Base-by-base conservation (phyloP, 257 asterid genomes). In the Cordia subcordata region DNA sequence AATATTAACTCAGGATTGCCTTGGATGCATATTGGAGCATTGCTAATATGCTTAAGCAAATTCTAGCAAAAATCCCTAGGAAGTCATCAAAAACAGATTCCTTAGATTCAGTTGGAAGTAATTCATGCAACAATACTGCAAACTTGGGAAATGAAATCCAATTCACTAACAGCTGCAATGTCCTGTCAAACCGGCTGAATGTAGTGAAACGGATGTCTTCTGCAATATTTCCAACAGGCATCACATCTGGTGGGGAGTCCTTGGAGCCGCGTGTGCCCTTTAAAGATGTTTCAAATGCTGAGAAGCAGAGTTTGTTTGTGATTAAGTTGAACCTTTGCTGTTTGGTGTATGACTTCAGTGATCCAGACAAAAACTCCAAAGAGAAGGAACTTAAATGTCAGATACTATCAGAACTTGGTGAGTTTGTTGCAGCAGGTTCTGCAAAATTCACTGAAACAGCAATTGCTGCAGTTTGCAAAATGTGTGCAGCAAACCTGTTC, bases 31-130 rank as follows among this genome's bases (percentile, higher is more conserved):
- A 23, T 63, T 70, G 60, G 57, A 65, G 74, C 60, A 47, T 51
- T 65, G 80, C 72, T 64, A 73, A 68, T 73, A 77, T 77, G 83
- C 77, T 77, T 66, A 77, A 77, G 72, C 77, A 77, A 77, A 70
- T 77, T 60, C 58, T 77, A 70, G 83, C 83, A 33, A 77, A 77
- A 64, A 73, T 77, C 69, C 83, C 83, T 17, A 61, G 76, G 77
- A 77, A 73, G 67, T 67, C 77, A 17, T 54, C 74, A 13, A 77
- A 77, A 67, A 57, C 72, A 22, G 77, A 73, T 67, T 45, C 77
- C 8, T n/a, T 69, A 19, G 69, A 70, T 67, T 53, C 79, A 47
- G 55, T 71, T 15, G 75, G 68, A 58, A 67, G 60, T 50, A 77
- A 66, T 66, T 65, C 83, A 58, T 67, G 65, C 68, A 73, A 67